Conservation (phyloP, 495 filamentous ascomycete species). For the Penicillium paxilli region DNA sequence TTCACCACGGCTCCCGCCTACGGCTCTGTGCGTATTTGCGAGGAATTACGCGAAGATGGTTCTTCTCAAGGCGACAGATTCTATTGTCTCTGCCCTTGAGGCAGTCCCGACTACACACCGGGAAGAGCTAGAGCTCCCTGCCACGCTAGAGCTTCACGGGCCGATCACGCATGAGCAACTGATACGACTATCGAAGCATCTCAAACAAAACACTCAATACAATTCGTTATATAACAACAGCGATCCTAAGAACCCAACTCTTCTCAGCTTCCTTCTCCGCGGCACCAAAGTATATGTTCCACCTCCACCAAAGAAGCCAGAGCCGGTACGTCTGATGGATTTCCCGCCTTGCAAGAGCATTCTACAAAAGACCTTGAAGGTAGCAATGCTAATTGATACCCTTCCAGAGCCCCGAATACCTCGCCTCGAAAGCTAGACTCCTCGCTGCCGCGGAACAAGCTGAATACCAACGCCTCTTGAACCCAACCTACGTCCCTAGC, state of each 20-base stretch:
- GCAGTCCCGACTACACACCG: constrained; percentile 34
- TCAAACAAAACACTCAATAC: constrained; percentile 31
- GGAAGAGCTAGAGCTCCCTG: constrained; percentile 33
- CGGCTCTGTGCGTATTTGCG: not conserved
- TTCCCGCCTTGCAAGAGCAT: too few species aligned
- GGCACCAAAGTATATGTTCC: constrained; percentile 74
- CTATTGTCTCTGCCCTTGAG: constrained; percentile 64
- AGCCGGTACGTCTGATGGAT: constrained; percentile 60
- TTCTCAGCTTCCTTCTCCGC: constrained; percentile 65
- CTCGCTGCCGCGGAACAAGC: constrained; percentile 76
- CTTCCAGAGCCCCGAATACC: constrained; percentile 77
- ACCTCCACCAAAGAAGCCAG: constrained; percentile 73
- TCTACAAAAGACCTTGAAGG: not conserved
- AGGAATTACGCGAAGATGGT: constrained; percentile 58
- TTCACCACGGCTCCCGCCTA: not conserved
- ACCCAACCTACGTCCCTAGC: constrained; percentile 37
- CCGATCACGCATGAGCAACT: constrained; percentile 81
- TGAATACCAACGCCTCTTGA: constrained; percentile 73
- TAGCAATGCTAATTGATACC: constrained; percentile 13
- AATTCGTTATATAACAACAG: not conserved
- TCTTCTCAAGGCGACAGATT: constrained; percentile 69
- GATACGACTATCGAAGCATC: constrained; percentile 62
- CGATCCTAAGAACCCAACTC: constrained; percentile 23
- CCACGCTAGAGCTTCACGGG: constrained; percentile 51
- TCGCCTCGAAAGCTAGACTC: constrained; percentile 82